Percentiles rank a stretch among this genome's conserved stretches.
These are phyloP conservation scores for Castanea mollissima DNA, from an alignment of 306 rosid genomes.

Conservation along the genomic window DNA sequence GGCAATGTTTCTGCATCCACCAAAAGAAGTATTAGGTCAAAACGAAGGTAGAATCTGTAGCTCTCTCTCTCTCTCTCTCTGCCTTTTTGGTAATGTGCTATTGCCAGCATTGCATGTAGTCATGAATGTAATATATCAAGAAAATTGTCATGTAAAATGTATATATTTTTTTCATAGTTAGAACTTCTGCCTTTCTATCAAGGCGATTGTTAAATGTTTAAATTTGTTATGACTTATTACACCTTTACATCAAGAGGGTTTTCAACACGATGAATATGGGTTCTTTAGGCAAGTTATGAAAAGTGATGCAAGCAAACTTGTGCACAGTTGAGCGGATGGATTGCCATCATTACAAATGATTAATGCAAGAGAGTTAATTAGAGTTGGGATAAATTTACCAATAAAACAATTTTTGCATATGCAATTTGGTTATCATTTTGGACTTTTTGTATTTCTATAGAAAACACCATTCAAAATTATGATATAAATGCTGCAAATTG, in stretches of 20 bases:
- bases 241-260: neutral
- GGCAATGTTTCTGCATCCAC: constrained; percentile 35
- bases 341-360: neutral
- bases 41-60: constrained; percentile 35
- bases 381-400: neutral
- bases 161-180: neutral
- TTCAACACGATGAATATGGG: neutral
- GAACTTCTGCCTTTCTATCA: neutral
- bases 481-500: too few species aligned
- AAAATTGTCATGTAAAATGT: neutral
- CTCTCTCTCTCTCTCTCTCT: neutral
- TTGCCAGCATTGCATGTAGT: neutral
- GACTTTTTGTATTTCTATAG: too few species aligned
- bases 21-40: constrained; percentile 33
- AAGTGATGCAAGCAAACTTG: neutral
- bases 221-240: neutral
- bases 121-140: neutral
- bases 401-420: neutral
- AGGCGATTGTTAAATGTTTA: neutral
- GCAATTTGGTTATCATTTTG: neutral
- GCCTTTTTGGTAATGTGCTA: neutral
- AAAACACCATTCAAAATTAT: too few species aligned
- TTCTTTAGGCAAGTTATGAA: neutral
- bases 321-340: neutral
- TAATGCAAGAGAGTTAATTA: neutral